Evolutionary conservation across 1,139 yeast genomes (phyloP).

Genomic region (Meyerozyma guilliermondii): DNA sequence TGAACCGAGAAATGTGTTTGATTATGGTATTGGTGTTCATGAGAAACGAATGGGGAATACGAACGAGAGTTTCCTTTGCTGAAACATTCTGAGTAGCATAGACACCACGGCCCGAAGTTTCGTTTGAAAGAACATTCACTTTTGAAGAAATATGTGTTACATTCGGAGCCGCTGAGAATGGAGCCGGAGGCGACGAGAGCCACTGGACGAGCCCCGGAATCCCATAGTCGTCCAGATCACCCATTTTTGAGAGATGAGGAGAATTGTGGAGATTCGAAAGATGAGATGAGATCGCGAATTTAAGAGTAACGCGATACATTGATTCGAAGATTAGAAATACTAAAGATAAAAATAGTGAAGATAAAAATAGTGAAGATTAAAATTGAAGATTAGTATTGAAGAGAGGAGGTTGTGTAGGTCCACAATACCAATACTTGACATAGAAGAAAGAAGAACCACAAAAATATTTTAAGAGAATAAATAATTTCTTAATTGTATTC

Average conservation of each 20-base stretch:
- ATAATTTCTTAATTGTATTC: no score
- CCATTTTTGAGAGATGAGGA: neutral
- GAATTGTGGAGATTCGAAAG: neutral
- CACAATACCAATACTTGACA: no score
- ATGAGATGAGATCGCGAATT: neutral
- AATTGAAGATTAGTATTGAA: no score
- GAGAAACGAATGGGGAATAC: conserved; percentile 55
- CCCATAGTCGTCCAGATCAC: neutral
- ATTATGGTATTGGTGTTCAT: conserved; percentile 57
- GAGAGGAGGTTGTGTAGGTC: no score
- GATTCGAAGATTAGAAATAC: no score
- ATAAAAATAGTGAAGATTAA: no score
- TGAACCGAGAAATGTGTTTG: conserved; percentile 27
- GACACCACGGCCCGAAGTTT: conserved; percentile 61
- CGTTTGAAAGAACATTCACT: conserved; percentile 21
- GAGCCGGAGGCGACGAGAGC: neutral
- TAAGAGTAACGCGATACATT: neutral
- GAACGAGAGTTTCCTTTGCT: conserved; percentile 41
- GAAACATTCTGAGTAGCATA: conserved; percentile 32
- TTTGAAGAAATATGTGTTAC: conserved; percentile 24
- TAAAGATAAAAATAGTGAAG: no score
- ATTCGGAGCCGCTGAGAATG: neutral
- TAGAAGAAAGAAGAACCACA: no score
- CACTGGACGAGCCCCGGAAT: neutral
- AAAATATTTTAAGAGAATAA: no score